Evolutionary conservation across 768 basidiomycete genomes (phyloP), one percentile per base, ranked within the genome.

Genomic region (Lactarius tabidus): DNA sequence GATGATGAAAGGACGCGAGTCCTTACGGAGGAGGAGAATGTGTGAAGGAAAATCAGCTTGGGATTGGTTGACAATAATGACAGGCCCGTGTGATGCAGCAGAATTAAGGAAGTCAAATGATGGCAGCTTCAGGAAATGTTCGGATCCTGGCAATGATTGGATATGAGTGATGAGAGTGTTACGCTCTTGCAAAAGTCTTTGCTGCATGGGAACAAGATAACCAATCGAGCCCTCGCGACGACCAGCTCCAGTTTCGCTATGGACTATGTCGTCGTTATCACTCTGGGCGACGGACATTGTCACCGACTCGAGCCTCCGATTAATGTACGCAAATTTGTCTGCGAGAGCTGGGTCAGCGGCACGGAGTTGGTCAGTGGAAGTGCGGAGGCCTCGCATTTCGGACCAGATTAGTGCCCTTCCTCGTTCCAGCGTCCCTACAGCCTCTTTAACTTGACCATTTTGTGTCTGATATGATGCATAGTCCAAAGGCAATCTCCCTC

Each of bases 121-220:
- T 6, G 39, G 53, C 9, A 39, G 1, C 17, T 55, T 43, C 15
- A 61, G 18, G 38, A 61, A 61, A 6, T 26, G 31, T 2, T 14
- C 39, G 17, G 18, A 6, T 15, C 39, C 39, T 41, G 17, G 39
- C 17, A 41, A 18, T 15, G 17, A 2, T 55, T 18, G 60, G 18
- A 61, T 33, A 12, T 33, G 38, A 8, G 39, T 54, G 23, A 61
- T 41, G 14, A 61, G 52, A 0, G 28, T 17, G 3, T 43, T 17
- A 3, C 53, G 60, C 3, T 54, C 39, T 8, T 26, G 7, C 29
- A 55, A 17, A 39, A 55, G 52, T n/a, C 38, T 33, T 17, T 18
- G 35, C 38, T 60, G 51, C 9, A 7, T 23, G 17, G 48, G 26
- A 2, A 60, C 51, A 28, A 51, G 70, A 83, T 75, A 84, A 83